These are phyloP conservation scores for Handroanthus guayacan DNA, from an alignment of 257 asterid species.

Conservation along the genomic window DNA sequence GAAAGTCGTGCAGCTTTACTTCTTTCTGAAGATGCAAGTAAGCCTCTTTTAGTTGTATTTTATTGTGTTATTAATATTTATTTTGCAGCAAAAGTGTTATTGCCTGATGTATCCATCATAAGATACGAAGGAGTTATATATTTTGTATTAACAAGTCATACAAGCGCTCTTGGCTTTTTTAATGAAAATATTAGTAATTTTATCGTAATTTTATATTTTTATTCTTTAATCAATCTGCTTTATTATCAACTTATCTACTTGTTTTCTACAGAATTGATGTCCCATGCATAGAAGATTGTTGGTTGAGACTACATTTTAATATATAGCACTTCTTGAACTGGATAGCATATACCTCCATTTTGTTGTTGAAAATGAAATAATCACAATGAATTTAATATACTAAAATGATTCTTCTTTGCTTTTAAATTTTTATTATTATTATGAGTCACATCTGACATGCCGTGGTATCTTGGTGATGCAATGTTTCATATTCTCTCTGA, in stretches of 20 bases:
- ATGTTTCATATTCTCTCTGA: background rate
- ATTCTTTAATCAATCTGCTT: background rate
- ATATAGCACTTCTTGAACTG: background rate
- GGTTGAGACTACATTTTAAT: constrained; percentile 5
- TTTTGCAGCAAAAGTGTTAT: constrained; percentile 4
- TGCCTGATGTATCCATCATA: constrained; percentile 2
- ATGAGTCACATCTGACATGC: background rate
- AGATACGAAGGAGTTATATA: background rate
- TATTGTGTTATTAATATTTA: background rate
- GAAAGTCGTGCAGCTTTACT: constrained; percentile 59
- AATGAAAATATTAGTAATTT: background rate
- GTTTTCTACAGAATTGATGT: background rate
- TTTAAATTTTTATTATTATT: background rate
- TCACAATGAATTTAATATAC: background rate
- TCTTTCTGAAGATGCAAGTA: constrained; percentile 73
- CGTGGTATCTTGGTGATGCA: constrained; percentile 13
- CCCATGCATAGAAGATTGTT: constrained; percentile 4
- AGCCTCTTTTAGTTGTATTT: constrained; percentile 42
- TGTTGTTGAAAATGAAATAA: background rate
- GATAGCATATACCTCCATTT: background rate
- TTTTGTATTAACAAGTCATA: constrained; percentile 9
- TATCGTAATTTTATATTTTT: background rate
- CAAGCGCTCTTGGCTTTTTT: background rate
- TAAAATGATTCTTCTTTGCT: background rate
- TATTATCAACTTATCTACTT: background rate